Percentiles rank a stretch among this genome's conserved stretches.
phyloP scores from a whole-genome alignment of 768 basidiomycete species.

The Collybiopsis confluens region DNA sequence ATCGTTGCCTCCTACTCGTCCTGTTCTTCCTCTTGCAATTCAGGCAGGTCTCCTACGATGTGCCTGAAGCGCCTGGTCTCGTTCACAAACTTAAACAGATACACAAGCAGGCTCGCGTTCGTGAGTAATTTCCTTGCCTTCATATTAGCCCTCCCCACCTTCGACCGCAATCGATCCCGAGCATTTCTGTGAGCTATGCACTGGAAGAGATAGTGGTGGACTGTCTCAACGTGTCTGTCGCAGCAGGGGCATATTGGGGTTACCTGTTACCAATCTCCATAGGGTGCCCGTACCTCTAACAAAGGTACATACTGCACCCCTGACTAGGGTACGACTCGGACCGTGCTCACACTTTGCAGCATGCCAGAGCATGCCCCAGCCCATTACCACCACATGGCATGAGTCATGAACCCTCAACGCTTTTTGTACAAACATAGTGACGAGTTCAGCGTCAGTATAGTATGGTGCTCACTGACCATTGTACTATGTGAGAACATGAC shows the following conservation, averaged over 20 bases:
- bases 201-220: background rate
- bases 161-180: background rate
- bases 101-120: background rate
- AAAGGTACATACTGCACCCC: too few relatives aligned
- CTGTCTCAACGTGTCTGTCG: background rate
- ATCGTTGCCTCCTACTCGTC: background rate
- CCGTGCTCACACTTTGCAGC: too few relatives aligned
- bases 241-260: slow-evolving; percentile 3
- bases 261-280: too few relatives aligned
- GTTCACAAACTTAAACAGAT: background rate
- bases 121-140: background rate
- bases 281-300: too few relatives aligned
- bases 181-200: background rate
- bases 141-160: background rate
- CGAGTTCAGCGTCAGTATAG: too few relatives aligned
- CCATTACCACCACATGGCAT: too few relatives aligned
- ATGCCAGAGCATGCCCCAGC: too few relatives aligned
- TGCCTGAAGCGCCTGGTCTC: background rate
- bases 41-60: background rate
- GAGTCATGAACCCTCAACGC: too few relatives aligned
- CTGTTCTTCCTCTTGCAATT: background rate
- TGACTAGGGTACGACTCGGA: too few relatives aligned
- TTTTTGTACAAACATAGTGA: too few relatives aligned
- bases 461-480: too few relatives aligned
- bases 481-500: too few relatives aligned